Percentiles rank a stretch among this genome's conserved stretches.
Conservation (phyloP, 208 protist genomes). For the Leishmania gerbilli region DNA sequence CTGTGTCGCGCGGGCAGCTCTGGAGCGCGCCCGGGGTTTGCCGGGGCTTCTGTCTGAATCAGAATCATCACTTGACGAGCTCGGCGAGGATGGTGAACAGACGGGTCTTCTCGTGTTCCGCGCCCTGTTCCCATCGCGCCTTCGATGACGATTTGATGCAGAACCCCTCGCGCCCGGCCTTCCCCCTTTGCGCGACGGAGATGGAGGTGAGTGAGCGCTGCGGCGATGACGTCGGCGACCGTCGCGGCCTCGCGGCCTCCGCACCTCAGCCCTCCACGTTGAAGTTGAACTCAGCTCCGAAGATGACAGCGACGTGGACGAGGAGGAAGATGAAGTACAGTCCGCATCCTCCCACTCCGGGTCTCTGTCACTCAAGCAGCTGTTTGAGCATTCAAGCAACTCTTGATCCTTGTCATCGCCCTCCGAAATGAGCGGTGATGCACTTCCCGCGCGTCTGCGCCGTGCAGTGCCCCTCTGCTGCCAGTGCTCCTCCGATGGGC, state of each 20-base stretch:
- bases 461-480: not conserved
- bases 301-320: not conserved
- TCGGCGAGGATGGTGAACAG: not conserved
- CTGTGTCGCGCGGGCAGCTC: not conserved
- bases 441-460: not conserved
- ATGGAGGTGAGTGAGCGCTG: not conserved
- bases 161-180: not conserved
- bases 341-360: not conserved
- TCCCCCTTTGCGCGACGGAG: not conserved
- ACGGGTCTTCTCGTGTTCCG: not conserved
- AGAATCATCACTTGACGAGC: not conserved
- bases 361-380: not conserved
- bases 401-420: not conserved
- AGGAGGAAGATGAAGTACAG: slow-evolving; percentile 2
- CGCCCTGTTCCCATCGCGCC: not conserved
- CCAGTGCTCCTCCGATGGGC: not conserved
- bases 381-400: not conserved
- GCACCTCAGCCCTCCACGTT: not conserved
- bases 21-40: not conserved
- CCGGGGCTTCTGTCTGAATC: too few relatives aligned
- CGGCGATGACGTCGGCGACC: not conserved
- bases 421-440: not conserved
- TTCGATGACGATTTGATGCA: not conserved
- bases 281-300: slow-evolving; percentile 1
- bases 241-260: not conserved